phyloP scores from a whole-genome alignment of 805 yeast genomes.

The Suhomyces vadensis region DNA sequence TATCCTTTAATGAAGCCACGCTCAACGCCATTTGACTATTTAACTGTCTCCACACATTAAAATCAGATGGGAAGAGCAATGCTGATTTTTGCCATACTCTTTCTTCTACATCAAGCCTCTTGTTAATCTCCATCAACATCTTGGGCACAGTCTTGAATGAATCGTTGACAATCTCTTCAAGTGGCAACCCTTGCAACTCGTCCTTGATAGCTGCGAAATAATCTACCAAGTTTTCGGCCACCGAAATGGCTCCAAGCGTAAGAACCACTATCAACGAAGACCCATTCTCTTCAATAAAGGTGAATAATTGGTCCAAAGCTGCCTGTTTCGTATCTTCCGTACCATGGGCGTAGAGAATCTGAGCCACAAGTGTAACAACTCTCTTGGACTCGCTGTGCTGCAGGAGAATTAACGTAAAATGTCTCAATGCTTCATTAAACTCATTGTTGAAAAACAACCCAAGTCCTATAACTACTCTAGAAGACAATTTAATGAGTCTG shows the following conservation, averaged over 20 bases:
- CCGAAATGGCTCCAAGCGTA: conserved; percentile 76
- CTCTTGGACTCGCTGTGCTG: conserved; percentile 58
- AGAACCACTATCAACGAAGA: conserved; percentile 66
- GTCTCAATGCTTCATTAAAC: conserved; percentile 64
- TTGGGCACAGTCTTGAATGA: conserved; percentile 56
- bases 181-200: conserved; percentile 57
- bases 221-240: conserved; percentile 59
- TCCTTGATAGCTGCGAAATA: conserved; percentile 65
- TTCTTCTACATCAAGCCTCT: conserved; percentile 32
- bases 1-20: conserved; percentile 53
- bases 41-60: conserved; percentile 67
- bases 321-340: conserved; percentile 76
- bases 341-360: conserved; percentile 75
- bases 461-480: conserved; percentile 71
- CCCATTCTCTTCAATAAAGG: conserved; percentile 62
- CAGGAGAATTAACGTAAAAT: conserved; percentile 62
- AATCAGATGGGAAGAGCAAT: conserved; percentile 70
- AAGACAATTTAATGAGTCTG: conserved; percentile 48
- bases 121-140: conserved; percentile 53
- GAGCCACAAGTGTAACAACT: conserved; percentile 72
- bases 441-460: conserved; percentile 62
- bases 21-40: conserved; percentile 56
- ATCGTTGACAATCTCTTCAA: conserved; percentile 52
- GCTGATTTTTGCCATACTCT: conserved; percentile 68
- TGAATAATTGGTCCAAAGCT: conserved; percentile 79